phyloP scores from a whole-genome alignment of 1,284 basidiomycete genomes.

The Pisolithus thermaeus region DNA sequence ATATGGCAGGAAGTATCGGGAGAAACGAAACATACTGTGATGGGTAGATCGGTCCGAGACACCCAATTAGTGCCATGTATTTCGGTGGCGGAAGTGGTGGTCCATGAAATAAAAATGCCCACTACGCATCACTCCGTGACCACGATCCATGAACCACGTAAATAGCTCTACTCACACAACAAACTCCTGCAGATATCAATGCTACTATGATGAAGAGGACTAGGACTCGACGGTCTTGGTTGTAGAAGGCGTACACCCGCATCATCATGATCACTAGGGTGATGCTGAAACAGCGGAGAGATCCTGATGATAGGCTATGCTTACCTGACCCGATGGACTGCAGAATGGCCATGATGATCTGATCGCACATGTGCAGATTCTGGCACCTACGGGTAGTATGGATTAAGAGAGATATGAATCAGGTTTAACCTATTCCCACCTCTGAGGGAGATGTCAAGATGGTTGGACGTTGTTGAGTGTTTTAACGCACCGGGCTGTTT shows the following conservation, averaged over 20 bases:
- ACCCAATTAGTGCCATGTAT: background rate
- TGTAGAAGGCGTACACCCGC: conserved; percentile 24
- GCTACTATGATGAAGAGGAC: conserved; percentile 5
- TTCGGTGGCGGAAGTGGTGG: background rate
- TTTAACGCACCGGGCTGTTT: background rate
- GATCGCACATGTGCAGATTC: background rate
- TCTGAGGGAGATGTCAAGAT: background rate
- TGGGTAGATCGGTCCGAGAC: background rate
- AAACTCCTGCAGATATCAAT: background rate
- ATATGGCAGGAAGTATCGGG: background rate
- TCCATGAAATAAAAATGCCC: background rate
- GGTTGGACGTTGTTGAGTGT: too few species aligned
- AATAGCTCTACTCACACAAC: background rate
- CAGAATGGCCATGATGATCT: background rate
- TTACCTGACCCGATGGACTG: conserved; percentile 1
- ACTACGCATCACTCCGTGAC: background rate
- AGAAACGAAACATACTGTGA: background rate
- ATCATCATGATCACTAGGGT: conserved; percentile 18
- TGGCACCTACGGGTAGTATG: background rate
- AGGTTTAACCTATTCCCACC: background rate
- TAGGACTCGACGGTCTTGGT: conserved; percentile 13
- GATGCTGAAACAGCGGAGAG: background rate
- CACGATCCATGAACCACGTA: background rate
- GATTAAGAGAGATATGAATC: too few species aligned
- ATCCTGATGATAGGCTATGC: background rate